A percentile compares a stretch with the other conserved stretches of the same genome.
Evolutionary conservation across 2,329 filamentous ascomycete species (phyloP).

Genomic region (Knoxdaviesia capensis): DNA sequence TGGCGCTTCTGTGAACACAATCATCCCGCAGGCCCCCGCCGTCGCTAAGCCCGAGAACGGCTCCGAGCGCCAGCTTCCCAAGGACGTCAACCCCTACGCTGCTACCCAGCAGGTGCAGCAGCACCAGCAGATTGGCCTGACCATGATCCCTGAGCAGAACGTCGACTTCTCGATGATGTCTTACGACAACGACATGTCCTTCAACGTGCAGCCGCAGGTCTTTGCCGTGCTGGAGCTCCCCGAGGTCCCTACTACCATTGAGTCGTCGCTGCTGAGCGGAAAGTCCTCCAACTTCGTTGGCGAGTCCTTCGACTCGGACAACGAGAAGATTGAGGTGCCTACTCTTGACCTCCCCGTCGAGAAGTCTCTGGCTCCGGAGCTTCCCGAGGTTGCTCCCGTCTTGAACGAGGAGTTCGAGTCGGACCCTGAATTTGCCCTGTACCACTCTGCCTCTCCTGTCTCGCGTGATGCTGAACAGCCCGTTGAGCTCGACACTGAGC

Average conservation of each 20-base stretch:
- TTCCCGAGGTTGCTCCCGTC: slow-evolving; percentile 9
- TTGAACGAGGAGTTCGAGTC: slow-evolving; percentile 39
- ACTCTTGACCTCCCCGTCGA: slow-evolving; percentile 27
- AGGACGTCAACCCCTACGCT: slow-evolving; percentile 44
- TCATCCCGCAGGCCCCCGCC: slow-evolving; percentile 25
- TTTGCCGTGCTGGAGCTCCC: slow-evolving; percentile 57
- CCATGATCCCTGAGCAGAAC: slow-evolving; percentile 61
- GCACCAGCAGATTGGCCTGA: slow-evolving; percentile 51
- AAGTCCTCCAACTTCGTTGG: slow-evolving; percentile 41
- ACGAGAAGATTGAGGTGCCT: slow-evolving; percentile 36
- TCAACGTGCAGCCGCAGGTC: slow-evolving; percentile 47
- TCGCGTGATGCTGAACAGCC: slow-evolving; percentile 10
- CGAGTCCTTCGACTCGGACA: slow-evolving; percentile 19
- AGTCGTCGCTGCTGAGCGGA: slow-evolving; percentile 44
- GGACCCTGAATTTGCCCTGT: slow-evolving; percentile 41
- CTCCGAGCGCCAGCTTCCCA: slow-evolving; percentile 29
- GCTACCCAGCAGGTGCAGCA: slow-evolving; percentile 32
- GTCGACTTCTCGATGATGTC: slow-evolving; percentile 57
- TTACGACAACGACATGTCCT: slow-evolving; percentile 29
- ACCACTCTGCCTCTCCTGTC: slow-evolving; percentile 21
- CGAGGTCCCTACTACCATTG: slow-evolving; percentile 38
- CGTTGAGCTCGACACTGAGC: slow-evolving; percentile 21
- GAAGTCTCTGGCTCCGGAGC: slow-evolving; percentile 12
- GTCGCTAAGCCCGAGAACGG: slow-evolving; percentile 13
- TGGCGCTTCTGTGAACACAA: slow-evolving; percentile 13